Percentiles rank a stretch among this genome's conserved stretches.
These are phyloP conservation scores for Metschnikowia proteae DNA, from an alignment of 805 yeast genomes.

Conservation along the genomic window DNA sequence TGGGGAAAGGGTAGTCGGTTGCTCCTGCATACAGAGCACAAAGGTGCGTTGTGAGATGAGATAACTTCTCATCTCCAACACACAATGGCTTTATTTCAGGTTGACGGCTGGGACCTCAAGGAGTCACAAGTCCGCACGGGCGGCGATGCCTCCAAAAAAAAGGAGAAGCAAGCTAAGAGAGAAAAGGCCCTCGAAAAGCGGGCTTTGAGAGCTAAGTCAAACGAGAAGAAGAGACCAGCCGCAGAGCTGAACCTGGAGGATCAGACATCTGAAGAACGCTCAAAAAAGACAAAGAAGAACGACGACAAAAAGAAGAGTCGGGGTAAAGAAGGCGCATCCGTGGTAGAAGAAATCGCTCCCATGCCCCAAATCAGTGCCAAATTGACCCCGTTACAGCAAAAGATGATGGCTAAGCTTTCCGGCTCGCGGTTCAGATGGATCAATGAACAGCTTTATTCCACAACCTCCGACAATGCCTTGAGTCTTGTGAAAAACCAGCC, in stretches of 20 bases:
- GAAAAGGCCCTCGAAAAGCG: conserved; percentile 8
- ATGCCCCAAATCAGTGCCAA: conserved; percentile 30
- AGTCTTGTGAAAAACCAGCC: conserved; percentile 77
- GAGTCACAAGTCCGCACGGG: conserved; percentile 48
- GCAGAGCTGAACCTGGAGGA: conserved; percentile 2
- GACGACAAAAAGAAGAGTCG: background rate
- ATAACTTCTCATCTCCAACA: background rate
- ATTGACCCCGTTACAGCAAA: conserved; percentile 84
- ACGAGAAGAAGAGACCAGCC: conserved; percentile 8
- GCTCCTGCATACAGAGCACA: background rate
- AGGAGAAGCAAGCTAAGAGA: conserved; percentile 19
- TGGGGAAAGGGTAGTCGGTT: no score
- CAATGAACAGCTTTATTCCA: conserved; percentile 93
- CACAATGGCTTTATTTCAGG: conserved; percentile 67
- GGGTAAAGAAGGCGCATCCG: background rate
- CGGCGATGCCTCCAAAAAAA: conserved; percentile 27
- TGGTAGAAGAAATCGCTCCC: conserved; percentile 14
- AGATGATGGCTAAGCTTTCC: conserved; percentile 90
- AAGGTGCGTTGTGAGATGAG: conserved; percentile 1
- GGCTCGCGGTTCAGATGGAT: conserved; percentile 98
- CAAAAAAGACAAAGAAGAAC: background rate
- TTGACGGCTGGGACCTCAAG: conserved; percentile 78
- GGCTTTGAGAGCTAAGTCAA: conserved; percentile 11
- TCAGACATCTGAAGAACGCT: background rate
- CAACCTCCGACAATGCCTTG: conserved; percentile 72